Conservation (phyloP, 768 basidiomycete genomes). For the Chalciporus sphaerocephalus region DNA sequence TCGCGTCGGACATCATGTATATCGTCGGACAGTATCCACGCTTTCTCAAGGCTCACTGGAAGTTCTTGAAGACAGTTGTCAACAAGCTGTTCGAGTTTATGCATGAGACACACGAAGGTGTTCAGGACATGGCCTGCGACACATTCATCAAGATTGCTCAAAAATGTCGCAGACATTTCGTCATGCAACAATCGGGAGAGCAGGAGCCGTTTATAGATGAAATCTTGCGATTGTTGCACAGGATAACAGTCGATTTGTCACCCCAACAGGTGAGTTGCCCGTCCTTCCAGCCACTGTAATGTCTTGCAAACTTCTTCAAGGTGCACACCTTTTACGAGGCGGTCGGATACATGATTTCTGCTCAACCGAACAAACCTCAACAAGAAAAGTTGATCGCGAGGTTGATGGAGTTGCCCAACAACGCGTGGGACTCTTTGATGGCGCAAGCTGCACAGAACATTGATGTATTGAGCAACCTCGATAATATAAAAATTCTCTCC, state of each 20-base stretch:
- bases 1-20: slow-evolving; percentile 95
- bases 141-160: slow-evolving; percentile 99
- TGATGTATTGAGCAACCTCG: slow-evolving; percentile 84
- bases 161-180: slow-evolving; percentile 96
- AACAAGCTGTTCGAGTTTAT: slow-evolving; percentile 99
- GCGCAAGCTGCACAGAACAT: slow-evolving; percentile 87
- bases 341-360: slow-evolving; percentile 98
- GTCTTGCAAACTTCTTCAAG: slow-evolving; percentile 21
- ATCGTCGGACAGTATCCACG: slow-evolving; percentile 99
- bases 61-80: slow-evolving; percentile 99
- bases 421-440: slow-evolving; percentile 99
- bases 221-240: slow-evolving; percentile 84
- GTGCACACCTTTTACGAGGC: slow-evolving; percentile 99
- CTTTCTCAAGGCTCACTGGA: slow-evolving; percentile 99
- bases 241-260: slow-evolving; percentile 91
- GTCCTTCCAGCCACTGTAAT: slow-evolving; percentile 1
- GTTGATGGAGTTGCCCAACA: slow-evolving; percentile 96
- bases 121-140: slow-evolving; percentile 99
- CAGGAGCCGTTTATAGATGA: slow-evolving; percentile 98
- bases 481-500: slow-evolving; percentile 94
- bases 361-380: slow-evolving; percentile 95
- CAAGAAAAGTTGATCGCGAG: slow-evolving; percentile 94
- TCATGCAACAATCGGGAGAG: slow-evolving; percentile 97
- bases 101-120: slow-evolving; percentile 99
- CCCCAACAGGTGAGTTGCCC: slow-evolving; percentile 62